Conservation (phyloP, 176 grass and related monocot species). For the Zea mays region Zm-B73-REFERENCE-NAM-5.0 NC_050102.1:95880001-95880500, state of each 20-base stretch:
- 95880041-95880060: neutral
- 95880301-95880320: neutral
- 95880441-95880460: too few relatives aligned
- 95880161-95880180: slow-evolving; percentile 3
- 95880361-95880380: neutral
- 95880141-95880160: slow-evolving; percentile 45
- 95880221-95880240: neutral
- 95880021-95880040: neutral
- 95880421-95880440: too few relatives aligned
- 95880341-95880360: slow-evolving; percentile 5
- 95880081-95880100: slow-evolving; percentile 70
- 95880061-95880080: slow-evolving; percentile 39
- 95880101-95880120: slow-evolving; percentile 69
- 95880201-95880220: too few relatives aligned
- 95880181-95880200: neutral
- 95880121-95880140: slow-evolving; percentile 51
- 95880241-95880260: neutral
- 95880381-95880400: too few relatives aligned
- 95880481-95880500: too few relatives aligned
- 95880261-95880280: neutral
- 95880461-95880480: too few relatives aligned
- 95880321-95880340: neutral
- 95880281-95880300: neutral
- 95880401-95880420: too few relatives aligned
- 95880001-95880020: neutral